phyloP scores from a whole-genome alignment of 495 filamentous ascomycete species.

The Annulohypoxylon moriforme region DNA sequence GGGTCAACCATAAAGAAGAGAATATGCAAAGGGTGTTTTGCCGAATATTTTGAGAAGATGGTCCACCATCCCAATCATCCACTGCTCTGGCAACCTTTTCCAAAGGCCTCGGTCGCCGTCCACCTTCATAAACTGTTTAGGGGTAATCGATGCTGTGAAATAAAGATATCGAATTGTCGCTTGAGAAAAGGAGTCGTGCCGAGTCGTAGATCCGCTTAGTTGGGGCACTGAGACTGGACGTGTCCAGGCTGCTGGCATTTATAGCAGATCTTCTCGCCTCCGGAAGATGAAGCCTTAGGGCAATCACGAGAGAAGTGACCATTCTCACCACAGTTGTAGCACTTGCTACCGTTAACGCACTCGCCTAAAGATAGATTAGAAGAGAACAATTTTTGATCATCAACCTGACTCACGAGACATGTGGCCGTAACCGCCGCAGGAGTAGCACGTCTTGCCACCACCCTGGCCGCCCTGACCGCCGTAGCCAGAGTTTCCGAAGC shows the following conservation, averaged over 20 bases:
- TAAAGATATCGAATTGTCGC: constrained; percentile 50
- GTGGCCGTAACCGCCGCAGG: constrained; percentile 95
- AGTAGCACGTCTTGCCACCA: constrained; percentile 87
- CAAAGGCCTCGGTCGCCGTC: constrained; percentile 33
- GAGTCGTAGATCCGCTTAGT: constrained; percentile 47
- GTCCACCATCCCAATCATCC: constrained; percentile 37
- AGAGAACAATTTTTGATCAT: not conserved
- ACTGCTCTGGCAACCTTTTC: constrained; percentile 40
- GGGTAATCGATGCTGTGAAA: constrained; percentile 11
- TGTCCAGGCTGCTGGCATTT: constrained; percentile 99
- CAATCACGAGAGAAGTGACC: constrained; percentile 96
- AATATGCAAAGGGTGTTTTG: constrained; percentile 43
- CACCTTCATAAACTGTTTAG: constrained; percentile 36
- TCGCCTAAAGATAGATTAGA: constrained; percentile 63
- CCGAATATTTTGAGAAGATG: constrained; percentile 36
- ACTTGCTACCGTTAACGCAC: constrained; percentile 98
- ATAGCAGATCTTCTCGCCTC: constrained; percentile 95
- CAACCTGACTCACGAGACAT: constrained; percentile 74
- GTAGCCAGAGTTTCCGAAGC: constrained; percentile 55
- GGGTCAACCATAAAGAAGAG: constrained; percentile 31
- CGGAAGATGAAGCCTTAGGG: constrained; percentile 85
- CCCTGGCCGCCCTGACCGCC: constrained; percentile 63
- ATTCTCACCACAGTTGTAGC: constrained; percentile 98
- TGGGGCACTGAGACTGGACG: constrained; percentile 91
- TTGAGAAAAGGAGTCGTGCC: constrained; percentile 19